Evolutionary conservation across 2,329 filamentous ascomycete species (phyloP).

Genomic region (Aureobasidium leucospermi): DNA sequence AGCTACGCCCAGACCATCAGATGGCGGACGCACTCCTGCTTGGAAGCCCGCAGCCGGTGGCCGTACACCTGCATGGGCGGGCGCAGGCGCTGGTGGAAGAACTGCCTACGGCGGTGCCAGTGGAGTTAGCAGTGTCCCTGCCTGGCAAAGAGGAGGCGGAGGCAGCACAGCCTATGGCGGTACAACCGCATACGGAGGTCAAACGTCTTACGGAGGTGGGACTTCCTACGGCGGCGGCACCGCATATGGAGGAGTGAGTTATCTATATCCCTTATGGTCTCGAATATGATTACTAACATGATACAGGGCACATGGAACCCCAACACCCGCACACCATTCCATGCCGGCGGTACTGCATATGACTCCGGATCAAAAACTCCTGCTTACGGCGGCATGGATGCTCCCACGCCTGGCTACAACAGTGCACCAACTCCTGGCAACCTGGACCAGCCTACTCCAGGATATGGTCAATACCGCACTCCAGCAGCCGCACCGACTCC

Average conservation of each 20-base stretch:
- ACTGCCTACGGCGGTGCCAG: constrained; percentile 39
- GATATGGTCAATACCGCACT: constrained; percentile 34
- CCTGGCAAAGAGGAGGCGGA: constrained; percentile 31
- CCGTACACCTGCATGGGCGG: constrained; percentile 40
- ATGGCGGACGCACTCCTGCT: constrained; percentile 55
- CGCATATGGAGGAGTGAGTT: constrained; percentile 30
- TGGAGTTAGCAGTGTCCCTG: constrained; percentile 41
- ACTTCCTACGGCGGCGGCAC: constrained; percentile 46
- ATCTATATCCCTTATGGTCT: constrained; percentile 1
- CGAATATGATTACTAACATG: constrained; percentile 15
- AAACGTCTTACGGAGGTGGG: constrained; percentile 59
- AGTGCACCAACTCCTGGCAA: constrained; percentile 34
- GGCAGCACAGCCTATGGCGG: constrained; percentile 39
- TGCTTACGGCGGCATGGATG: constrained; percentile 55
- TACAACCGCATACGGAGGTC: constrained; percentile 58
- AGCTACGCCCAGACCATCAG: constrained; percentile 45
- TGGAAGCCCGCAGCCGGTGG: constrained; percentile 45
- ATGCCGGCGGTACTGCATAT: constrained; percentile 61
- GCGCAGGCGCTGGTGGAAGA: constrained; percentile 32
- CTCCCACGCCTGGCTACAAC: constrained; percentile 44
- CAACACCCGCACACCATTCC: constrained; percentile 50
- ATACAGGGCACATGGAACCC: constrained; percentile 31
- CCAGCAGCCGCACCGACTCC: constrained; percentile 51
- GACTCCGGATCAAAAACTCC: constrained; percentile 28
- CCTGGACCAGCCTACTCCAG: constrained; percentile 29